Percentiles rank a stretch among this genome's conserved stretches.
Conservation (phyloP, 148 eudicot species). For the Dianthus caryophyllus region DNA sequence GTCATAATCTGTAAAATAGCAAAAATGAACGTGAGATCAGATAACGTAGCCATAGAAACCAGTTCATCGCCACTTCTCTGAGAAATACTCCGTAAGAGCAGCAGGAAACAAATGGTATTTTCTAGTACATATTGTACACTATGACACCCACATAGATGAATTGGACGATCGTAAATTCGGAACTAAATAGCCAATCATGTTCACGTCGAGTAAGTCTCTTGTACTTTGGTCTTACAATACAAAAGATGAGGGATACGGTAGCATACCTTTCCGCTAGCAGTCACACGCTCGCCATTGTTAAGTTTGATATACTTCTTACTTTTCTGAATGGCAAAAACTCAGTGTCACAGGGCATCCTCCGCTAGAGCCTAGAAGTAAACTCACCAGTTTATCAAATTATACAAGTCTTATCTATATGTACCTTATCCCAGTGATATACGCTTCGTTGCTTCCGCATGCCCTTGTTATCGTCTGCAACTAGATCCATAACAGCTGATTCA, state of each 20-base stretch:
- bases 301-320: constrained; percentile 79
- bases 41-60: neutral
- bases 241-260: constrained; percentile 5
- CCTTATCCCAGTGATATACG: constrained; percentile 89
- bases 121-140: no score
- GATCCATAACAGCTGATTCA: constrained; percentile 82
- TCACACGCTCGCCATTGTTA: no score
- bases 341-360: neutral
- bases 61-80: neutral
- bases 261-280: constrained; percentile 86
- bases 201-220: neutral
- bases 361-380: constrained; percentile 1
- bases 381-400: neutral
- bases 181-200: neutral
- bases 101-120: no score
- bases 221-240: neutral
- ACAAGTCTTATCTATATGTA: constrained; percentile 15
- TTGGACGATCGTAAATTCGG: neutral
- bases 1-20: constrained; percentile 52
- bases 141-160: neutral
- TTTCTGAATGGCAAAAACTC: constrained; percentile 41
- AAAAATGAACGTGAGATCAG: constrained; percentile 6
- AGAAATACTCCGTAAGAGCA: neutral
- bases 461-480: constrained; percentile 62
- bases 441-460: constrained; percentile 73